Percentiles rank a stretch among this genome's conserved stretches.
phyloP scores from a whole-genome alignment of 192 early-diverging fungal genomes.

The Mortierella antarctica region DNA sequence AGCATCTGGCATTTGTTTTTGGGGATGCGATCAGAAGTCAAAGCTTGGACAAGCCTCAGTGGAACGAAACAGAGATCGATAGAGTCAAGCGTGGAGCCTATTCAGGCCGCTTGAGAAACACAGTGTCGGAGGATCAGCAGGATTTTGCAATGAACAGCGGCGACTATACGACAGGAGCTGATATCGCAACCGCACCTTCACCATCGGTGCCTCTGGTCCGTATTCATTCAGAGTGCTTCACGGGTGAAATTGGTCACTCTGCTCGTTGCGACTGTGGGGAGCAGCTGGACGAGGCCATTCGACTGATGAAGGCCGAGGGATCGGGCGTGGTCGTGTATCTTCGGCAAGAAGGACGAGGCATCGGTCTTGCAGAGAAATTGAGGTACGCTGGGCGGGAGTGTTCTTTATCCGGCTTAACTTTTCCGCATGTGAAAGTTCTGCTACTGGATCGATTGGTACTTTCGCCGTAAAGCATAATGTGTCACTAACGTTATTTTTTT shows the following conservation, averaged over 20 bases:
- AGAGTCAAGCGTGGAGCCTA: conserved; percentile 84
- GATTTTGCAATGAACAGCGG: neutral
- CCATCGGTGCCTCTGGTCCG: conserved; percentile 76
- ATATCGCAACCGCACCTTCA: conserved; percentile 7
- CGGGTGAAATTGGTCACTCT: conserved; percentile 93
- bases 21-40: conserved; percentile 81
- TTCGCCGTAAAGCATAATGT: neutral
- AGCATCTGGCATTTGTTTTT: conserved; percentile 96
- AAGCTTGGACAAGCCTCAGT: conserved; percentile 71
- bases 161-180: neutral
- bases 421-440: conserved; percentile 11
- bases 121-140: conserved; percentile 24
- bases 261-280: conserved; percentile 96
- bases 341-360: conserved; percentile 96
- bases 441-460: too few relatives aligned
- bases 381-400: conserved; percentile 59
- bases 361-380: conserved; percentile 93
- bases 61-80: conserved; percentile 82
- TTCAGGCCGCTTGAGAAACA: conserved; percentile 58
- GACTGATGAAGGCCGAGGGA: conserved; percentile 83
- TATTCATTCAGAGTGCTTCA: conserved; percentile 98
- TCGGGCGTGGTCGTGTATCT: conserved; percentile 95
- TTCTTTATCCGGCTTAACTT: neutral
- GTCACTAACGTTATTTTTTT: conserved; percentile 7
- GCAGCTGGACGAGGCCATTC: conserved; percentile 93